Base-by-base conservation (phyloP, 768 basidiomycete genomes). In the Hericium erinaceus region DNA sequence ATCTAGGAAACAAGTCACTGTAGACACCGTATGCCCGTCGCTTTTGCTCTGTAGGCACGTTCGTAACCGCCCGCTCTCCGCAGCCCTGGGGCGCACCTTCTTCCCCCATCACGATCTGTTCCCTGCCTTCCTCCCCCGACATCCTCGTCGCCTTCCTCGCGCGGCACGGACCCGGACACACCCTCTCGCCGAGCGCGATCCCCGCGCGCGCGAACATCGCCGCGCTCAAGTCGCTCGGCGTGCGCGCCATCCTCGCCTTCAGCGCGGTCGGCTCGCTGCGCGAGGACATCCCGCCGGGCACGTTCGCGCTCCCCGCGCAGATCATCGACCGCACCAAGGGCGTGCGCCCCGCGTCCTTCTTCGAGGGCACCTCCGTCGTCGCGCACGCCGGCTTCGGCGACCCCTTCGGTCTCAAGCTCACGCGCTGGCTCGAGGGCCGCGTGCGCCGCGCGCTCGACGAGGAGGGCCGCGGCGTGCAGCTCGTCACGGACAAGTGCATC, bases 261-360 rank as follows among this genome's bases (percentile, higher is more conserved):
- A 90, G 88, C 39, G 95, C 95, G 16, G 95, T 98, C 48, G 95
- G 95, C 26, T 94, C 91, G 9, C 80, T 99, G 11, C 82, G 92
- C 46, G 95, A 99, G 69, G 93, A 97, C 66, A 91, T 98, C 70
- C 70, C 82, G 37, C 94, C 94, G 0, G 94, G 95, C 24, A 84
- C 92, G 59, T 93, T 98, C 70, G 77, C 82, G 54, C 81, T 98
- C 46, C 94, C 95, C 2, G 77, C 80, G 38, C 95, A 98, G 72
- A 88, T 98, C 74, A 98, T 98, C 70, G 95, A 98, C 70, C 82
- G 95, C 55, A 98, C 95, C 24, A 98, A 98, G 73, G 92, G 94
- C 11, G 75, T 95, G 41, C 83, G 95, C n/a, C 85, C 88, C 0
- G 79, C 85, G 3, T 87, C 84, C 20, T 98, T 90, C 77, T 99